These are phyloP conservation scores for Suillus subaureus DNA, from an alignment of 768 basidiomycete genomes.

Conservation along the genomic window DNA sequence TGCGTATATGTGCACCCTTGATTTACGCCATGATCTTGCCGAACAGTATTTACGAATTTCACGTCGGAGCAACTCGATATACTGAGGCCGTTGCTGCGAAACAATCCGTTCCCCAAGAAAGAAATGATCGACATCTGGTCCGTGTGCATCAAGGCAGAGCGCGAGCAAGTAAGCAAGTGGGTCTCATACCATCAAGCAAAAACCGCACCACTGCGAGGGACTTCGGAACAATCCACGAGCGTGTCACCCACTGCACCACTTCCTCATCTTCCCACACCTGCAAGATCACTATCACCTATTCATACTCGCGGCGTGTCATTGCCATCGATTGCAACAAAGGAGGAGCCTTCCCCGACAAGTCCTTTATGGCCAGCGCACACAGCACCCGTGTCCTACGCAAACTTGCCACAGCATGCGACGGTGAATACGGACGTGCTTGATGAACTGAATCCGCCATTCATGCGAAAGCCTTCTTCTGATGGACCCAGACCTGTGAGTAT, in stretches of 20 bases:
- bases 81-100: conserved; percentile 22
- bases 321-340: conserved; percentile 32
- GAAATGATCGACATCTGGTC: conserved; percentile 32
- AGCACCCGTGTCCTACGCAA: background rate
- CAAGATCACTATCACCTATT: conserved; percentile 26
- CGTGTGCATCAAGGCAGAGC: conserved; percentile 20
- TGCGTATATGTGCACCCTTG: conserved; percentile 5
- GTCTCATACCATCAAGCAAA: conserved; percentile 32
- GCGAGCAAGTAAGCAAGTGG: conserved; percentile 25
- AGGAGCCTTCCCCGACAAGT: conserved; percentile 14
- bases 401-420: background rate
- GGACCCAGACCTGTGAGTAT: conserved; percentile 5
- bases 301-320: conserved; percentile 23
- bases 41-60: conserved; percentile 31
- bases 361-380: conserved; percentile 2
- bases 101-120: conserved; percentile 18
- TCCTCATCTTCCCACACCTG: conserved; percentile 32
- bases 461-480: background rate
- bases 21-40: conserved; percentile 6
- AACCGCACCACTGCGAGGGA: background rate
- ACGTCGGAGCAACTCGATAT: conserved; percentile 23
- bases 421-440: conserved; percentile 1
- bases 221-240: conserved; percentile 10
- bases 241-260: conserved; percentile 22
- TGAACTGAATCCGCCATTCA: background rate